Evolutionary conservation across 2,329 filamentous ascomycete genomes (phyloP).

Genomic region (Fusarium sp.): DNA sequence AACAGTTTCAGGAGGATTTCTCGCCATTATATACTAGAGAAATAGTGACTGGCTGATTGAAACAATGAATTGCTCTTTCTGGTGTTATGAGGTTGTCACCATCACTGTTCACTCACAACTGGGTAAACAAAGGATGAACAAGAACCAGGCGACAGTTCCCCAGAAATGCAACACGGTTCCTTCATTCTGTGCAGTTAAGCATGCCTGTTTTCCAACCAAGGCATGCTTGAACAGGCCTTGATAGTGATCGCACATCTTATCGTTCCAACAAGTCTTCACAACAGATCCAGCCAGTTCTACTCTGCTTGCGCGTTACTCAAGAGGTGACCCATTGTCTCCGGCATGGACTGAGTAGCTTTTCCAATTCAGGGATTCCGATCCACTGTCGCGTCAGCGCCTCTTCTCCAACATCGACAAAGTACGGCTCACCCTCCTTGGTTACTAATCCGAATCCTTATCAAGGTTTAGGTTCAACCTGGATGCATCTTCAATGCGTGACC

Average conservation of each 20-base stretch:
- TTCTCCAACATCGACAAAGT: not conserved
- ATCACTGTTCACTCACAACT: not conserved
- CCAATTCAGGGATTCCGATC: not conserved
- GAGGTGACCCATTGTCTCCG: not conserved
- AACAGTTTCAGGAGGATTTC: too few species aligned
- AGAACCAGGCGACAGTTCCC: not conserved
- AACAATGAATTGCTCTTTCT: not conserved
- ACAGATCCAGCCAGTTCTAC: not conserved
- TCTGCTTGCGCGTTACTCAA: not conserved
- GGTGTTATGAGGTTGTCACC: not conserved
- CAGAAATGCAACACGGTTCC: not conserved
- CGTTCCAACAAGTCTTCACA: too few species aligned
- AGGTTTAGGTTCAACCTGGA: not conserved
- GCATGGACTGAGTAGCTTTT: not conserved
- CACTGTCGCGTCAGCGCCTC: not conserved
- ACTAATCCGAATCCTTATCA: not conserved
- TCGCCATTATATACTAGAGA: not conserved
- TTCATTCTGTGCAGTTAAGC: not conserved
- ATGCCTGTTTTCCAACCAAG: not conserved
- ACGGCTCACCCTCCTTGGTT: not conserved
- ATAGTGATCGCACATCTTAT: not conserved
- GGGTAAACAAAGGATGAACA: conserved; percentile 16
- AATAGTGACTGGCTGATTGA: too few species aligned
- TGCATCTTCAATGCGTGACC: conserved; percentile 3
- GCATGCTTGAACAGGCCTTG: not conserved